Percentiles rank a stretch among this genome's conserved stretches.
These are phyloP conservation scores for Podila epigama DNA, from an alignment of 192 early-diverging fungal species.

Conservation along the genomic window DNA sequence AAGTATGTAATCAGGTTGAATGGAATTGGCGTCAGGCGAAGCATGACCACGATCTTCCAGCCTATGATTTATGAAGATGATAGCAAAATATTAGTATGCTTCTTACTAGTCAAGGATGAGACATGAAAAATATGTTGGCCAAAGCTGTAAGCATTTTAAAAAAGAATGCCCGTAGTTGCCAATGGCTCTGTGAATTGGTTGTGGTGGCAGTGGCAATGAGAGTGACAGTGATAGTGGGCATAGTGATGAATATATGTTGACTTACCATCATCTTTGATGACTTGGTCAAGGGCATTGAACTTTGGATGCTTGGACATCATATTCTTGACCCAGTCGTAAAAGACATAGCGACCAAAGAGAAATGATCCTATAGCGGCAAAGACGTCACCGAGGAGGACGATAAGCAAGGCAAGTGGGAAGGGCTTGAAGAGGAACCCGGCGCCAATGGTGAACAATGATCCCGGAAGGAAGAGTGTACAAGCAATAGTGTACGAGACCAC, in stretches of 20 bases:
- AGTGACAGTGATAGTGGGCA: neutral
- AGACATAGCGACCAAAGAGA: conserved; percentile 54
- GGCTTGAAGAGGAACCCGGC: conserved; percentile 56
- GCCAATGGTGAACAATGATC: conserved; percentile 51
- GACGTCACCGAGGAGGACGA: conserved; percentile 47
- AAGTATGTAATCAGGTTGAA: conserved; percentile 56
- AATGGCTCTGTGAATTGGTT: too few relatives aligned
- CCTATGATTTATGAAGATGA: conserved; percentile 18
- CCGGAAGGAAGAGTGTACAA: conserved; percentile 39
- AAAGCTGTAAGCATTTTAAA: too few relatives aligned
- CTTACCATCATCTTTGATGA: conserved; percentile 55
- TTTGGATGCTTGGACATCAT: conserved; percentile 50
- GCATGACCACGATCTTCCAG: conserved; percentile 61
- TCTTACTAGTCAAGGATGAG: too few relatives aligned
- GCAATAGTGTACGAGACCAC: conserved; percentile 27
- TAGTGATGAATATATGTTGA: neutral
- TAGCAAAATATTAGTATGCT: neutral
- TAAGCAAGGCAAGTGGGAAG: conserved; percentile 29
- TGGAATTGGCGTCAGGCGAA: conserved; percentile 51
- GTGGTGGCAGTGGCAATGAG: too few relatives aligned
- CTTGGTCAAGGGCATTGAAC: conserved; percentile 47
- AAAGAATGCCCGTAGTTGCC: too few relatives aligned
- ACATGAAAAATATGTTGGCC: too few relatives aligned
- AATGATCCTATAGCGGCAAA: conserved; percentile 45
- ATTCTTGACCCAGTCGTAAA: conserved; percentile 52